Conservation (phyloP, 1,139 yeast species). For the Spencermartinsiella ligniputridi region DNA sequence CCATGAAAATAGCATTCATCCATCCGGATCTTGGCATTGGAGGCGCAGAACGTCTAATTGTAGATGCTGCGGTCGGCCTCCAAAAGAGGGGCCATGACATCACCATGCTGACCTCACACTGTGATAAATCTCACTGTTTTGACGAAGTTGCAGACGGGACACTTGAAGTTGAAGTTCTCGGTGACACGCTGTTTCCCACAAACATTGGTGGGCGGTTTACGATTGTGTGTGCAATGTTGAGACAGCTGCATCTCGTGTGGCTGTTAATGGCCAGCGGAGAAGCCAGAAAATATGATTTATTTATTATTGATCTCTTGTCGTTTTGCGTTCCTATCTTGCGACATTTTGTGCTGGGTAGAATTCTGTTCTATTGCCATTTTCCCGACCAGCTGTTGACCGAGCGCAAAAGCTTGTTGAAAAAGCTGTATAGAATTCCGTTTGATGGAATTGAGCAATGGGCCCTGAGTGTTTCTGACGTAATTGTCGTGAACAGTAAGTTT, state of each 20-base stretch:
- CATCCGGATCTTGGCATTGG: constrained; percentile 96
- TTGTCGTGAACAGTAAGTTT: constrained; percentile 84
- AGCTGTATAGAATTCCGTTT: constrained; percentile 73
- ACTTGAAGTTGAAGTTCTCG: constrained; percentile 65
- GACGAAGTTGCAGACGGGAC: constrained; percentile 67
- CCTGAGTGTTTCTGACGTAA: constrained; percentile 67
- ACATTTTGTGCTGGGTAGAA: constrained; percentile 37
- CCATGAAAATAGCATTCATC: constrained; percentile 70
- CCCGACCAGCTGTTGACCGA: constrained; percentile 82
- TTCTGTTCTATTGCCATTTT: constrained; percentile 89
- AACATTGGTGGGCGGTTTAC: constrained; percentile 60
- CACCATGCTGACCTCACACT: constrained; percentile 79
- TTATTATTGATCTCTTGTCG: constrained; percentile 83
- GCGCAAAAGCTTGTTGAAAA: constrained; percentile 52
- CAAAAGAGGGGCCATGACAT: constrained; percentile 66
- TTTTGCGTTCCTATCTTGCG: constrained; percentile 76
- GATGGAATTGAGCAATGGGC: constrained; percentile 78
- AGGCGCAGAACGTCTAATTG: constrained; percentile 94
- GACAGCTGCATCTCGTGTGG: constrained; percentile 69
- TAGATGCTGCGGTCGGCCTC: constrained; percentile 89
- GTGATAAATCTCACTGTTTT: constrained; percentile 81
- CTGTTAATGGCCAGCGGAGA: constrained; percentile 49
- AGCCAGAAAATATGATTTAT: constrained; percentile 55
- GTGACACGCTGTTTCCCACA: constrained; percentile 74
- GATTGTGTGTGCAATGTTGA: constrained; percentile 74